Conservation (phyloP, 768 basidiomycete species). For the Leccinum truebloodii region DNA sequence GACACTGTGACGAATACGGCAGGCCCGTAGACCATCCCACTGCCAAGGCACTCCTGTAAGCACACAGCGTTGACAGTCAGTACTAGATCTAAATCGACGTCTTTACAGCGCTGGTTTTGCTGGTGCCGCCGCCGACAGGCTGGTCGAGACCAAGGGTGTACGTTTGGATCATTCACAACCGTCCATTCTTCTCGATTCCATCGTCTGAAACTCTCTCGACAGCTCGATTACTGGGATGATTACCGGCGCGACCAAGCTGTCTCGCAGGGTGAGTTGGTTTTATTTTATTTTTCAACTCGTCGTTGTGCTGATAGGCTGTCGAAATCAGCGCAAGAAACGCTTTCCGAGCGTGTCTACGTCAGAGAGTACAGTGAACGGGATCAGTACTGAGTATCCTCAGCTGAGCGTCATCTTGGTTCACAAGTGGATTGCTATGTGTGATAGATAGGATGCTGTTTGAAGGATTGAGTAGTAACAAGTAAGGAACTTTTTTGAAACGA, state of each 20-base stretch:
- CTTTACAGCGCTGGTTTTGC: conserved; percentile 14
- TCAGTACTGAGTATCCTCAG: not conserved
- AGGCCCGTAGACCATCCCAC: conserved; percentile 18
- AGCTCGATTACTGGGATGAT: conserved; percentile 5
- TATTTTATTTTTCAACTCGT: not conserved
- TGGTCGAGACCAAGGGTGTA: conserved; percentile 26
- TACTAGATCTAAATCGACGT: not conserved
- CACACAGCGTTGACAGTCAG: not conserved
- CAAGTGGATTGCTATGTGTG: not conserved
- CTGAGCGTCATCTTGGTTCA: not conserved
- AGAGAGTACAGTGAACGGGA: not conserved
- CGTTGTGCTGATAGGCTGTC: not conserved
- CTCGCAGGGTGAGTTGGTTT: not conserved
- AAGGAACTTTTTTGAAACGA: not conserved
- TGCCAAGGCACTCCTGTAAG: conserved; percentile 26
- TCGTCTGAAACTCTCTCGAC: not conserved
- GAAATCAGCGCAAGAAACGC: not conserved
- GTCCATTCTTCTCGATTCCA: not conserved
- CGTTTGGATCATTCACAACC: not conserved
- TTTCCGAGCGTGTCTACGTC: not conserved
- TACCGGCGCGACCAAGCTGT: not conserved
- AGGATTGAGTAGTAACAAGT: not conserved
- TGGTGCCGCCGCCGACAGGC: conserved; percentile 1
- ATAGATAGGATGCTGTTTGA: not conserved
- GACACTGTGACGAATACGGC: conserved; percentile 12